These are phyloP conservation scores for Mayamaea pseudoterrestris DNA, from an alignment of 108 stramenopile species.

Conservation along the genomic window DNA sequence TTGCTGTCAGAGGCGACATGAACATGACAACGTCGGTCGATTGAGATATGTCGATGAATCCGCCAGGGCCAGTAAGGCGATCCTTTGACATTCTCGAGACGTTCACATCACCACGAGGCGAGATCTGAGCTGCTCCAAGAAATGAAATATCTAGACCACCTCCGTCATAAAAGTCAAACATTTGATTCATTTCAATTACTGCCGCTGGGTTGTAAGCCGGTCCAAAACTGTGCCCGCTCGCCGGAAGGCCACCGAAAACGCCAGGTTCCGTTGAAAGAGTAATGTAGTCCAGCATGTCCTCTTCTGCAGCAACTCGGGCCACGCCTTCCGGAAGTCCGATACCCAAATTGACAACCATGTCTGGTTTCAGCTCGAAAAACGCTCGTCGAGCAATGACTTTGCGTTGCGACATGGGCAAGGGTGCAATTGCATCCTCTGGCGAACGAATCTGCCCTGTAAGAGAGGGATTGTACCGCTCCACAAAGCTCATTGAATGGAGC, in stretches of 20 bases:
- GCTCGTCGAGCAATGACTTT: conserved; percentile 74
- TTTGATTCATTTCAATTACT: conserved; percentile 63
- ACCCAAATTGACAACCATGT: conserved; percentile 59
- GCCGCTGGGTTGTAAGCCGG: conserved; percentile 58
- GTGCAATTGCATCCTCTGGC: conserved; percentile 22
- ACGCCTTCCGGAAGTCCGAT: conserved; percentile 77
- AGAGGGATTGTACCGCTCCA: conserved; percentile 36
- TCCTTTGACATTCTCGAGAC: conserved; percentile 53
- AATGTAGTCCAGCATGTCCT: conserved; percentile 40
- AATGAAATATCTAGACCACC: conserved; percentile 55
- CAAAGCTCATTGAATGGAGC: conserved; percentile 52
- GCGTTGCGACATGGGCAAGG: conserved; percentile 35
- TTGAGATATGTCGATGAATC: conserved; percentile 74
- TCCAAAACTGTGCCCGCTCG: conserved; percentile 62
- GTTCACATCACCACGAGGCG: conserved; percentile 58
- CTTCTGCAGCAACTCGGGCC: conserved; percentile 64
- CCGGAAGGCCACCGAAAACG: conserved; percentile 44
- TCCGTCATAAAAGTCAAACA: conserved; percentile 73
- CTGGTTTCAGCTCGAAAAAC: conserved; percentile 35
- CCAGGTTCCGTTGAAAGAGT: conserved; percentile 74
- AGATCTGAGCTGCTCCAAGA: conserved; percentile 58
- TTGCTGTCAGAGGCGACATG: conserved; percentile 55
- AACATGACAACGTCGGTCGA: conserved; percentile 45
- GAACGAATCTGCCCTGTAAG: conserved; percentile 45
- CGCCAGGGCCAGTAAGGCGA: conserved; percentile 66